Evolutionary conservation across 352 stramenopile genomes (phyloP), one percentile per base, ranked within the genome.

Genomic region (Hyaloperonospora brassicae): DNA sequence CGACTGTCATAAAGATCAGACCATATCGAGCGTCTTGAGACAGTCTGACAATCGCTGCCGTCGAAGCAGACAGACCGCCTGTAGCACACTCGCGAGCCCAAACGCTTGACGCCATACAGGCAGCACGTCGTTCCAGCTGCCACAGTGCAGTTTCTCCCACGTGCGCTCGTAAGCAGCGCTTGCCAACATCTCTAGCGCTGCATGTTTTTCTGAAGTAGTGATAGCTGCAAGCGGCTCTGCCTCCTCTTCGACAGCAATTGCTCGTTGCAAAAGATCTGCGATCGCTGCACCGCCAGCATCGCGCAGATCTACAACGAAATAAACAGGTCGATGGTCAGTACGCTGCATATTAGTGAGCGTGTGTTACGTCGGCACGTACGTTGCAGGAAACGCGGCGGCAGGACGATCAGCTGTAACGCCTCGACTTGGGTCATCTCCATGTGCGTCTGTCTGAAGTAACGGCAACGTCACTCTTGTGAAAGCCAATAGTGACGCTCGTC

Each of bases 141-240:
- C 82, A 41, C 73, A 83, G 62, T 93, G 82, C 43, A 93, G 56
- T 10, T 70, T 68, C 55, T 93, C 79, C 79, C 79, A 93, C 50
- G 70, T 72, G 27, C 74, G 74, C 24, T 79, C 70, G 61, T 87
- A 86, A 5, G 69, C 76, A 6, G 70, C 66, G 0, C 44, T 50
- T 2, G 64, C 61, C 11, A 72, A 44, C 24, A 41, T 42, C 22
- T 55, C 43, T 22, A 58, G 21, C 13, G 50, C n/a, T 9, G 47
- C 21, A 4, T 52, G 31, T 1, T 27, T 17, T 7, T 53, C 17
- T 0, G 52, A 54, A 17, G 47, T 31, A 31, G 27, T 7, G 7
- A 31, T 31, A n/a, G n/a, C n/a, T n/a, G n/a, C n/a, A 8, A 31
- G 27, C 27, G 56, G 24, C 13, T 53, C n/a, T 13, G 47, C 21